phyloP scores from a whole-genome alignment of 495 filamentous ascomycete species.

The Endocarpon pusillum region DNA sequence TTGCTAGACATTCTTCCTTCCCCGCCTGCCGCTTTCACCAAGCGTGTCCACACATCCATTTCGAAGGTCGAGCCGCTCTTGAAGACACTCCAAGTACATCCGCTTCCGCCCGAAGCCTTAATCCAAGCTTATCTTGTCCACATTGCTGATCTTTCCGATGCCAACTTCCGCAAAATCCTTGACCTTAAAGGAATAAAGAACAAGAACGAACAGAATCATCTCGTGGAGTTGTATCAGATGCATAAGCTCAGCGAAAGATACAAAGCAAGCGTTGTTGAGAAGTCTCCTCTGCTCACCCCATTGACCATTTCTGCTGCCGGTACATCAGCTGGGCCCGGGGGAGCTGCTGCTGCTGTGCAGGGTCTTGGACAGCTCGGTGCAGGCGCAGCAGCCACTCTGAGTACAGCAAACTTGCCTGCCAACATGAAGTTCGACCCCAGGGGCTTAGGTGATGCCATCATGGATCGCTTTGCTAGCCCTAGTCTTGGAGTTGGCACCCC shows the following conservation, averaged over 20 bases:
- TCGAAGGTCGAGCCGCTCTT: slow-evolving; percentile 79
- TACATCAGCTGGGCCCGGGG: slow-evolving; percentile 18
- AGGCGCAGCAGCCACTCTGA: slow-evolving; percentile 25
- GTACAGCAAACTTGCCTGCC: slow-evolving; percentile 20
- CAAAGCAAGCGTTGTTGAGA: slow-evolving; percentile 32
- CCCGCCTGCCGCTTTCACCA: slow-evolving; percentile 53
- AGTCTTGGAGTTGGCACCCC: slow-evolving; percentile 18
- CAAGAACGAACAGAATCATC: slow-evolving; percentile 60
- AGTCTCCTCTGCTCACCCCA: slow-evolving; percentile 43
- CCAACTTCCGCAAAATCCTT: slow-evolving; percentile 92
- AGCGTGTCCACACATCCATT: slow-evolving; percentile 74
- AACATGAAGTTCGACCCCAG: slow-evolving; percentile 47
- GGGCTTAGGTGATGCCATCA: slow-evolving; percentile 45
- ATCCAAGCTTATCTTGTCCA: slow-evolving; percentile 95
- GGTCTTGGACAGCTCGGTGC: slow-evolving; percentile 19
- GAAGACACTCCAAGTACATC: slow-evolving; percentile 90
- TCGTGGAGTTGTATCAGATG: slow-evolving; percentile 78
- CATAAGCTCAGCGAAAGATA: slow-evolving; percentile 29
- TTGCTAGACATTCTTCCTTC: slow-evolving; percentile 35
- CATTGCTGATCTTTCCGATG: slow-evolving; percentile 75
- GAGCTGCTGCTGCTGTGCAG: slow-evolving; percentile 18
- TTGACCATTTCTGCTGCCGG: slow-evolving; percentile 22
- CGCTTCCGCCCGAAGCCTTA: slow-evolving; percentile 78
- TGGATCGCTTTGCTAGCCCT: slow-evolving; percentile 67
- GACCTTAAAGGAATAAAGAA: slow-evolving; percentile 75